A percentile compares a stretch with the other conserved stretches of the same genome.
phyloP scores from a whole-genome alignment of 768 basidiomycete genomes.

The Hortiboletus flavorubellus region DNA sequence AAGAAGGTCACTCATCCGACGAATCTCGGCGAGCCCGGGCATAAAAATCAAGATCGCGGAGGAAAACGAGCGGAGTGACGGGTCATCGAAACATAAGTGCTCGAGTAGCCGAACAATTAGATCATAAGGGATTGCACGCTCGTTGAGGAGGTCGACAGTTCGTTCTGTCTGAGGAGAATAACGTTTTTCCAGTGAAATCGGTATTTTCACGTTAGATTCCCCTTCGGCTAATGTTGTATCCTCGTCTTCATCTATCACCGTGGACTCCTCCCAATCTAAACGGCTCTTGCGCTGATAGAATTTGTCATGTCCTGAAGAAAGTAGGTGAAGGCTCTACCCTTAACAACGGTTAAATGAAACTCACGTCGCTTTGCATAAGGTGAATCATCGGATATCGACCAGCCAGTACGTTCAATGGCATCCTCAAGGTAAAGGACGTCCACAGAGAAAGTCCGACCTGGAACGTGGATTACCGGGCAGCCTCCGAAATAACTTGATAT shows the following conservation, averaged over 20 bases:
- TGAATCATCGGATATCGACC: constrained; percentile 76
- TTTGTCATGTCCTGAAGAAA: constrained; percentile 53
- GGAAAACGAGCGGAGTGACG: constrained; percentile 53
- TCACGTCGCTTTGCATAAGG: constrained; percentile 73
- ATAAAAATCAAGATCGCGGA: constrained; percentile 87
- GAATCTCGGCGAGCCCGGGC: constrained; percentile 93
- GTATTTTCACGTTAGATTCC: constrained; percentile 14
- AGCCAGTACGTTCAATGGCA: constrained; percentile 76
- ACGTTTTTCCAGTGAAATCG: constrained; percentile 66
- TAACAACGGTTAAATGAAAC: constrained; percentile 22
- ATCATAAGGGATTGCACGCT: constrained; percentile 87
- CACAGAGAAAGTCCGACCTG: constrained; percentile 94
- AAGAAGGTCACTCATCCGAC: constrained; percentile 79
- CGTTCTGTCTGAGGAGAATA: constrained; percentile 72
- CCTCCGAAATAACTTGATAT: constrained; percentile 86
- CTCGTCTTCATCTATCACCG: constrained; percentile 57
- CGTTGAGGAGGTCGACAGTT: constrained; percentile 84
- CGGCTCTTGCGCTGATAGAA: constrained; percentile 59
- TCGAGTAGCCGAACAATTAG: constrained; percentile 84
- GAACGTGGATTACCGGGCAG: constrained; percentile 81
- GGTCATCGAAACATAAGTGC: constrained; percentile 71
- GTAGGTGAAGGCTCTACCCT: neutral
- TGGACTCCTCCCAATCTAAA: constrained; percentile 80
- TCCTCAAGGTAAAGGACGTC: constrained; percentile 85
- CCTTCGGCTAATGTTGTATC: constrained; percentile 42